These are phyloP conservation scores for Dactylellina drechsleri DNA, from an alignment of 2,329 filamentous ascomycete species.

Conservation along the genomic window DNA sequence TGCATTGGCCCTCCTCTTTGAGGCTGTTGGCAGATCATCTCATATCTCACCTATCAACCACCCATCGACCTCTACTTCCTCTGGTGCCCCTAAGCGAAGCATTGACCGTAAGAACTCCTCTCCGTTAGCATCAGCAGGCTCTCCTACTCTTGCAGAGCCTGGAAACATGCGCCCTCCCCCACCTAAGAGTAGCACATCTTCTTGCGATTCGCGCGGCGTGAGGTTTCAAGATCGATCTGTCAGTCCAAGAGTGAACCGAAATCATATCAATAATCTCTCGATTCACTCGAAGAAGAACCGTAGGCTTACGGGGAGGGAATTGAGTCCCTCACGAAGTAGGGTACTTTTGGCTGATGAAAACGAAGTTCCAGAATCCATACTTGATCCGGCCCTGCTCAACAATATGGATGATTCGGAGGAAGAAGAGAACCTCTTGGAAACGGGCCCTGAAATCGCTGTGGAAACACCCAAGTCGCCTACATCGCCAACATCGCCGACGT, in stretches of 20 bases:
- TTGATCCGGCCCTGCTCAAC: conserved; percentile 39
- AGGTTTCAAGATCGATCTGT: conserved; percentile 54
- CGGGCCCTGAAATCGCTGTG: conserved; percentile 15
- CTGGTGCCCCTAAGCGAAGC: conserved; percentile 44
- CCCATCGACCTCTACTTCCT: conserved; percentile 56
- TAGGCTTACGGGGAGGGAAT: conserved; percentile 49
- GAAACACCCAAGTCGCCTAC: conserved; percentile 27
- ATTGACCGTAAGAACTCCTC: conserved; percentile 55
- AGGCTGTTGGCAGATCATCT: conserved; percentile 69
- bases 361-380: conserved; percentile 54
- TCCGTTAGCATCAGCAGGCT: conserved; percentile 45
- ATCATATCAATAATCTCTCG: conserved; percentile 54
- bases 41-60: conserved; percentile 52
- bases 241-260: conserved; percentile 52
- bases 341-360: conserved; percentile 55
- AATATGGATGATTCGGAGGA: conserved; percentile 45
- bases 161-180: conserved; percentile 51
- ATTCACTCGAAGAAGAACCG: conserved; percentile 52
- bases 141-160: conserved; percentile 45
- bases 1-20: conserved; percentile 88
- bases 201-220: conserved; percentile 50
- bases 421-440: conserved; percentile 37
- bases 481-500: conserved; percentile 38
- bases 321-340: conserved; percentile 51
- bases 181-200: conserved; percentile 52